Evolutionary conservation across 1,284 basidiomycete species (phyloP).

Genomic region (Lentinula novae-zelandiae): DNA sequence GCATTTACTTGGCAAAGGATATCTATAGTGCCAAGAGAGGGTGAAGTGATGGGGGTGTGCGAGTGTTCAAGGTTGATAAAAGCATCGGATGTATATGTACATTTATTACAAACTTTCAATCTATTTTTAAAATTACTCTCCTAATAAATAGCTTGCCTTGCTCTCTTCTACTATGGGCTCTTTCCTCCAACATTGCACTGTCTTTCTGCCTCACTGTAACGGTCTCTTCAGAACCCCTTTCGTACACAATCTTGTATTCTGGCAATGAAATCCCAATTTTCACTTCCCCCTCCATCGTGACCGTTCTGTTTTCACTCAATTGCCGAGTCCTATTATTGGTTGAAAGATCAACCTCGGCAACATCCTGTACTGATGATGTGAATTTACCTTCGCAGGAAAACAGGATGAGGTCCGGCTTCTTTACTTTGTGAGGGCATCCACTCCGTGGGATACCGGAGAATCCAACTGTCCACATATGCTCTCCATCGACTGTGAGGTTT

Average conservation of each 20-base stretch:
- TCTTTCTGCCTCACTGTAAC: slow-evolving; percentile 26
- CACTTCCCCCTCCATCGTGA: slow-evolving; percentile 35
- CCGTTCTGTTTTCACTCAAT: slow-evolving; percentile 13
- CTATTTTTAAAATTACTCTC: slow-evolving; percentile 7
- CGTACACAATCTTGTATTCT: slow-evolving; percentile 75
- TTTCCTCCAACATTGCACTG: slow-evolving; percentile 6
- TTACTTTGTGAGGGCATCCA: slow-evolving; percentile 52
- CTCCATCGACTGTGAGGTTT: slow-evolving; percentile 64
- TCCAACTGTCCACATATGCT: slow-evolving; percentile 86
- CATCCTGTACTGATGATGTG: slow-evolving; percentile 19
- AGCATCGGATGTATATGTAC: not conserved
- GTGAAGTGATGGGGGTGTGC: slow-evolving; percentile 20
- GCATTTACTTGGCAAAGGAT: slow-evolving; percentile 14
- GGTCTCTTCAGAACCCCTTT: slow-evolving; percentile 55
- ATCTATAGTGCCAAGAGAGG: slow-evolving; percentile 15
- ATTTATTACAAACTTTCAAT: slow-evolving; percentile 2
- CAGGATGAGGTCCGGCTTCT: slow-evolving; percentile 27
- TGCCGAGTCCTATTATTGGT: slow-evolving; percentile 33
- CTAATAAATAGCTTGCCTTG: not conserved
- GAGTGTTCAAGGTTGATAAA: slow-evolving; percentile 9
- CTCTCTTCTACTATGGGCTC: not conserved
- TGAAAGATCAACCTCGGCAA: not conserved
- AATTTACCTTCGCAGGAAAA: slow-evolving; percentile 48
- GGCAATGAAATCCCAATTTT: slow-evolving; percentile 62
- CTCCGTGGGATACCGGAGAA: slow-evolving; percentile 68